Conservation (phyloP, 2,329 filamentous ascomycete species). For the Aaosphaeria arxii region DNA sequence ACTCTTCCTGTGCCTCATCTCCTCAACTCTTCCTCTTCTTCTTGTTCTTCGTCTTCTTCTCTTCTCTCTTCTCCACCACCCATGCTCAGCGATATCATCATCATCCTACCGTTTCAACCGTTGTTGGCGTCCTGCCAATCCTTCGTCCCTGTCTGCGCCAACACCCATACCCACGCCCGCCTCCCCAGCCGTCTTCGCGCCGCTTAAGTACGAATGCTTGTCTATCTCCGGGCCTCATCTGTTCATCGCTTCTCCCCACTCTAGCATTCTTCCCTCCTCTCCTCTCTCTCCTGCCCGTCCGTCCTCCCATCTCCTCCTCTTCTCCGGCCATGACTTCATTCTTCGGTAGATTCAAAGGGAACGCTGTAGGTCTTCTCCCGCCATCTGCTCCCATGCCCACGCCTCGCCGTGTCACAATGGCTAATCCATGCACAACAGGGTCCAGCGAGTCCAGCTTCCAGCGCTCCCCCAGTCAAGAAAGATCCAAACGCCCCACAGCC, state of each 20-base stretch:
- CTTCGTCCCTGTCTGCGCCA: too few relatives aligned
- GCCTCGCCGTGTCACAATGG: slow-evolving; percentile 11
- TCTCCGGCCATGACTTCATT: slow-evolving; percentile 48
- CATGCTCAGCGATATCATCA: too few relatives aligned
- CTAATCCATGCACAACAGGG: slow-evolving; percentile 34
- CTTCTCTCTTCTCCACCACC: too few relatives aligned
- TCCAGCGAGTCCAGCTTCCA: slow-evolving; percentile 46
- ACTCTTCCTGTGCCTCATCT: too few relatives aligned
- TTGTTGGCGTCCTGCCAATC: too few relatives aligned
- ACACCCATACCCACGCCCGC: too few relatives aligned
- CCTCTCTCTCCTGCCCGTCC: not conserved
- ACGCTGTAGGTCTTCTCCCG: slow-evolving; percentile 39
- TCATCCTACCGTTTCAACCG: too few relatives aligned
- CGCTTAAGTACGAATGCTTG: too few relatives aligned
- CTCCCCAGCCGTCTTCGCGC: too few relatives aligned
- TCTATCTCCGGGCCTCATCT: not conserved
- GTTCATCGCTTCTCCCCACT: not conserved
- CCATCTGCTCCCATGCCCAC: slow-evolving; percentile 3
- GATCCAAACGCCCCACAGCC: slow-evolving; percentile 56
- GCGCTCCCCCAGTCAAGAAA: slow-evolving; percentile 54
- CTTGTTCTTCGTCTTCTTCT: too few relatives aligned
- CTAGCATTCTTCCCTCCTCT: not conserved
- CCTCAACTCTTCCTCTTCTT: too few relatives aligned
- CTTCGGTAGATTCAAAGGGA: slow-evolving; percentile 53
- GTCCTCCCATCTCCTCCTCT: not conserved